phyloP scores from a whole-genome alignment of 2,329 filamentous ascomycete species.

The Aspergillus phoenicis region DNA sequence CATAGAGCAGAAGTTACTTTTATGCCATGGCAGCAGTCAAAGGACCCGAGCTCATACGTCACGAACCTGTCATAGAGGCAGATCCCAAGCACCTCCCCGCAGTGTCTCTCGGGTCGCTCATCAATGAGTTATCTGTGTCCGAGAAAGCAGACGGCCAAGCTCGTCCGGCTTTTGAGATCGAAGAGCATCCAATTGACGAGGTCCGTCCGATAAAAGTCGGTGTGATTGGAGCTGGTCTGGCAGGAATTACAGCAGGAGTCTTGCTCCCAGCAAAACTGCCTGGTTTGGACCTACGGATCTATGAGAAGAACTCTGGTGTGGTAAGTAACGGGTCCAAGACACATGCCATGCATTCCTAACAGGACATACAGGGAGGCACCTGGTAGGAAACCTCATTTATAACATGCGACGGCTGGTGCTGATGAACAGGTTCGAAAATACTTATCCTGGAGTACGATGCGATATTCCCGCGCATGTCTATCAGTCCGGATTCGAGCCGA shows the following conservation, averaged over 20 bases:
- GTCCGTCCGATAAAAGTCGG: constrained; percentile 56
- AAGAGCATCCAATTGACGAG: constrained; percentile 53
- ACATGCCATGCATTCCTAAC: neutral
- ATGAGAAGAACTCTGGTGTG: constrained; percentile 69
- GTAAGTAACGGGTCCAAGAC: constrained; percentile 49
- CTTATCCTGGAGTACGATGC: constrained; percentile 67
- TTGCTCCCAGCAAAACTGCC: constrained; percentile 71
- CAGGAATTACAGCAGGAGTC: constrained; percentile 66
- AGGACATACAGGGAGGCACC: constrained; percentile 45
- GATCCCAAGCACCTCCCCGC: neutral
- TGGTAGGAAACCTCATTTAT: constrained; percentile 33
- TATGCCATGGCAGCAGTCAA: constrained; percentile 1
- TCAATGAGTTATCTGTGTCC: neutral
- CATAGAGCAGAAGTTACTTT: neutral
- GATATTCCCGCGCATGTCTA: constrained; percentile 72
- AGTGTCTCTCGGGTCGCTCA: neutral
- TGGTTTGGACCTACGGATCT: constrained; percentile 64
- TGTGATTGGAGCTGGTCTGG: constrained; percentile 65
- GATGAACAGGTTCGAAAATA: constrained; percentile 44
- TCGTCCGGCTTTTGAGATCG: constrained; percentile 34
- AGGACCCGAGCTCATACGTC: neutral
- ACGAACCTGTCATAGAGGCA: neutral
- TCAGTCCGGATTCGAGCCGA: constrained; percentile 68
- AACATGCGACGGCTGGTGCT: neutral
- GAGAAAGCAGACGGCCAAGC: neutral